Base-by-base conservation (phyloP, 768 basidiomycete species). In the Mycena olivaceomarginata region DNA sequence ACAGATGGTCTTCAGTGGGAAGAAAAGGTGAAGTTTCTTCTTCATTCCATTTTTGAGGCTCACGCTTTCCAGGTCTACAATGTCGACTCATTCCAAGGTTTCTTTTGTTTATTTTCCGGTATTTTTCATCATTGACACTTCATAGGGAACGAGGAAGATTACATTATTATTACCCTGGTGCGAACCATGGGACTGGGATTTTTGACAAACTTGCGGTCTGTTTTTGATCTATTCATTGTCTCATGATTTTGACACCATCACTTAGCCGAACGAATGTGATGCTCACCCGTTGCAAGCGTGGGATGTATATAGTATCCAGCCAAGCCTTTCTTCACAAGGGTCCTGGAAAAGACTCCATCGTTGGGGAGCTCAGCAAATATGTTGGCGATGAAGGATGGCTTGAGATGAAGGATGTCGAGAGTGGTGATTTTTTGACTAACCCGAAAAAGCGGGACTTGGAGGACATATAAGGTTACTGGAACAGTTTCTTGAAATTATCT, bases 71-170 rank as follows among this genome's bases (percentile, higher is more conserved):
- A 77, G 75, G 74, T 79, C 15, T 73, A 76, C 43, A 77, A 76
- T 74, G 78, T 79, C 0, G 78, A 79, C 48, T 76, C 75, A 80
- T 80, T 65, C 18, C 77, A 75, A 75, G 80, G 75, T 76, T 45
- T 22, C 16, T 60, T 57, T 59, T 0, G 8, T n/a, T 4, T 59
- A 43, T 25, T 37, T 74, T 45, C 67, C 66, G 20, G n/a, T 45
- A 48, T 66, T 53, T 67, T 37, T 66, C 40, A 57, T 68, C 68
- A 31, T 25, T 77, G 18, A 70, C 40, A 62, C 79, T 25, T 22
- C 2, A 16, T 77, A 96, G 96, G 96, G 13, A 96, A 97, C 88
- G 96, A 97, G 81, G 94, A 94, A 69, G 93, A 96, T 70, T 92
- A 90, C 59, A 94, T 96, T 53, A 89, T 96, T 70, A 92, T 96